Percentiles rank a stretch among this genome's conserved stretches.
These are phyloP conservation scores for Ophiocordyceps camponoti-floridani DNA, from an alignment of 2,329 filamentous ascomycete genomes.

Conservation along the genomic window DNA sequence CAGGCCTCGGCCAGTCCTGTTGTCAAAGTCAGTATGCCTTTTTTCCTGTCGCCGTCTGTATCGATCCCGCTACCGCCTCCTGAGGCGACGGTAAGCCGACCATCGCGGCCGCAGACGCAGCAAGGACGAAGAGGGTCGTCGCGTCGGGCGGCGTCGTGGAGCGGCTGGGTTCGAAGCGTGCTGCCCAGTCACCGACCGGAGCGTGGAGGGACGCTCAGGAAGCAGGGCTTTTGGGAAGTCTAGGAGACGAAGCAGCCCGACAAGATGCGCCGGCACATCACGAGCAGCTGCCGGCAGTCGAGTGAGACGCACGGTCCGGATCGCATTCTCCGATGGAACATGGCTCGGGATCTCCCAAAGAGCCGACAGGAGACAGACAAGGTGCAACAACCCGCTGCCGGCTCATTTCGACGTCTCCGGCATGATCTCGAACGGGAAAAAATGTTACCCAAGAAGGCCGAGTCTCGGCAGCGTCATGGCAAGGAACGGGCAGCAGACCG, in stretches of 20 bases:
- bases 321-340: slow-evolving; percentile 17
- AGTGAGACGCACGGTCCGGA: slow-evolving; percentile 11
- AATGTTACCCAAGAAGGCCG: not conserved
- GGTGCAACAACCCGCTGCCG: slow-evolving; percentile 2
- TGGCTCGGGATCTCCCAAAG: slow-evolving; percentile 10
- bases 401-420: not conserved
- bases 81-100: not conserved
- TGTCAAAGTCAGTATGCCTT: slow-evolving; percentile 5
- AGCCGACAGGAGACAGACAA: slow-evolving; percentile 5
- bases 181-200: slow-evolving; percentile 31
- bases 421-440: not conserved
- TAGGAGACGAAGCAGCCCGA: slow-evolving; percentile 3
- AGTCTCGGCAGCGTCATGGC: not conserved
- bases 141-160: slow-evolving; percentile 11
- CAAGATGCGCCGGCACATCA: slow-evolving; percentile 1
- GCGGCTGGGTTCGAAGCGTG: slow-evolving; percentile 24
- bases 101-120: not conserved
- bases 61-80: slow-evolving; percentile 6
- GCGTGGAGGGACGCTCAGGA: slow-evolving; percentile 27
- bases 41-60: slow-evolving; percentile 6
- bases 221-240: slow-evolving; percentile 11
- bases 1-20: not conserved
- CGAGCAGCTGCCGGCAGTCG: slow-evolving; percentile 4
- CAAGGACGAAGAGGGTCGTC: not conserved
- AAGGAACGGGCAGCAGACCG: not conserved